Evolutionary conservation across 768 basidiomycete genomes (phyloP), one percentile per base, ranked within the genome.

Genomic region (Hericium erinaceus): DNA sequence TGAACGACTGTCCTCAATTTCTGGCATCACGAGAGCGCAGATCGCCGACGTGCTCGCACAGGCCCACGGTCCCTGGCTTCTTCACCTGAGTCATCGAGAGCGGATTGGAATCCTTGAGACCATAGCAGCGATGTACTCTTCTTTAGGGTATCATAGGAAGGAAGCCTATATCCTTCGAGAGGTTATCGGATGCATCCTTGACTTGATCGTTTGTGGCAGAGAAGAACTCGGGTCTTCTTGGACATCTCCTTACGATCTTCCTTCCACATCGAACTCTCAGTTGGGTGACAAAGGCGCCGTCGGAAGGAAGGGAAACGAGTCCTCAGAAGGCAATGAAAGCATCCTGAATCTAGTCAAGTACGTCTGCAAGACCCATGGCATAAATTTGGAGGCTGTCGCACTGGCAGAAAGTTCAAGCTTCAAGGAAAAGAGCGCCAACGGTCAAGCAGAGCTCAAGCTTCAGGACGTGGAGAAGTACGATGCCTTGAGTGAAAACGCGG

Each of bases 161-260:
- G 95, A 97, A 72, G 88, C 85, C 0, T 89, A 89, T 64, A 74
- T 93, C 41, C 75, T 94, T 24, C 79, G 95, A 11, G 94, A 98
- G 66, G 79, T 97, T 46, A 76, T 95, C 20, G 90, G 88, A 9
- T 89, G 88, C 62, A 70, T 92, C 55, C 75, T 95, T 74, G 94
- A 93, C 66, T 77, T 92, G 56, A 73, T 95, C 58, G 88, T 94
- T n/a, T 89, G 84, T 64, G 90, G 86, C 54, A 80, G 88, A 52
- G 87, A 88, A 64, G 89, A 91, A 69, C 78, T 82, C 73, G 65
- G 67, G 71, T 57, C 69, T 75, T 15, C 69, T 70, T 38, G 75
- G 72, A 20, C 68, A 75, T 52, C 78, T 78, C 15, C 67, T 15
- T 55, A 22, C 41, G 77, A 80, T 15, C 61, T 38, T 72, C 58